Conservation (phyloP, 495 filamentous ascomycete species). For the Achaetomiella virescens region DNA sequence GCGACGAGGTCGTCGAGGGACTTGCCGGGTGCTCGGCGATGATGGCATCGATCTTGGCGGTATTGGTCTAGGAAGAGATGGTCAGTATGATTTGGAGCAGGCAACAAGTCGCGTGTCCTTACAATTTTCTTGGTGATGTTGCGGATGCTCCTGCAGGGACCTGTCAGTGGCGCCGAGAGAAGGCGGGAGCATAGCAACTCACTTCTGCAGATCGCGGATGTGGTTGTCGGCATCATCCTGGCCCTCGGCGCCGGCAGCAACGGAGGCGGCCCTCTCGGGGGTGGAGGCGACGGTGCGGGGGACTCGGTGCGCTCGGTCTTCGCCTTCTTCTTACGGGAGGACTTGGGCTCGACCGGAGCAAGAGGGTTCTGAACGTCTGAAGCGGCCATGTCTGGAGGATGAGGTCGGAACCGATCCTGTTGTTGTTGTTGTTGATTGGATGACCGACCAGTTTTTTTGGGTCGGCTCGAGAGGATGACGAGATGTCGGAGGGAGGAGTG, state of each 20-base stretch:
- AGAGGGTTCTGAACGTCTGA: slow-evolving; percentile 46
- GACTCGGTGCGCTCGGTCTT: slow-evolving; percentile 45
- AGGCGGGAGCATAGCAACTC: background rate
- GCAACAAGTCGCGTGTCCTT: slow-evolving; percentile 30
- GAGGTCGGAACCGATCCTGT: background rate
- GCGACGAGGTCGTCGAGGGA: slow-evolving; percentile 78
- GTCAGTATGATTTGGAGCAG: slow-evolving; percentile 14
- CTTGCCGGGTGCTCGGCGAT: slow-evolving; percentile 68
- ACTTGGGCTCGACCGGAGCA: slow-evolving; percentile 50
- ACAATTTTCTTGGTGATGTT: slow-evolving; percentile 85
- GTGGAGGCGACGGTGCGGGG: slow-evolving; percentile 35
- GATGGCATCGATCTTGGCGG: slow-evolving; percentile 70
- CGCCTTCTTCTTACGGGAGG: slow-evolving; percentile 69
- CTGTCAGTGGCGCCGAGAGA: slow-evolving; percentile 8
- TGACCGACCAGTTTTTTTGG: background rate
- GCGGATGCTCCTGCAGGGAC: slow-evolving; percentile 62
- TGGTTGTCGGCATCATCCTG: slow-evolving; percentile 59
- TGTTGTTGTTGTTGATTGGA: background rate
- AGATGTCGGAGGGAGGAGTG: background rate
- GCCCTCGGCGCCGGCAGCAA: slow-evolving; percentile 32
- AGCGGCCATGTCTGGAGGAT: slow-evolving; percentile 41
- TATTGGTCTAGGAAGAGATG: slow-evolving; percentile 52
- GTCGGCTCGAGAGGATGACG: background rate
- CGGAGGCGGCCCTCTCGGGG: slow-evolving; percentile 37
- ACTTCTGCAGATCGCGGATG: slow-evolving; percentile 85